Evolutionary conservation across 805 yeast genomes (phyloP), one percentile per base, ranked within the genome.

Genomic region (Saccharomycopsis sp.): DNA sequence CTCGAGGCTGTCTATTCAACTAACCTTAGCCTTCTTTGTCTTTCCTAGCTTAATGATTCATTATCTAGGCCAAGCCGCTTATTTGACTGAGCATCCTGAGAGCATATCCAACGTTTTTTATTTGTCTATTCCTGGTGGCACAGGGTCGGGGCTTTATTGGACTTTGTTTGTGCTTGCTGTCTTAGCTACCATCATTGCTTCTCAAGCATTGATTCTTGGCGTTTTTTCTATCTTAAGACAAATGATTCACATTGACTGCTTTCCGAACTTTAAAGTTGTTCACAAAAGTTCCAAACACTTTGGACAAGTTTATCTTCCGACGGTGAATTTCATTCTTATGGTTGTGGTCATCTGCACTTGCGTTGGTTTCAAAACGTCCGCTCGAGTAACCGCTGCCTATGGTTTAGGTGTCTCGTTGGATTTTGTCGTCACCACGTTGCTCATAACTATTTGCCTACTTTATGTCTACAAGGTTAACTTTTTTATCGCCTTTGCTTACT

Each of bases 61-160:
- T 24, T 82, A 82, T 63, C 70, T 82, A 61, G 87, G 87, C 1
- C 86, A 82, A 64, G 81, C 76, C 12, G 84, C 87, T 1, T 79
- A 71, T 63, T 64, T 80, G 55, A 64, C 73, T 2, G 55, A 64
- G 2, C 64, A 76, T 58, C 83, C 83, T 0, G 69, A 68, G 2
- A 69, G 67, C 3, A 64, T 71, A 40, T 53, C 74, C 1, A 78
- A 76, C 58, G 73, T 79, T 1, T 82, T 81, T 65, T 82, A 73
- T 64, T 63, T 68, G 20, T 74, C 82, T 0, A 70, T 81, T 55
- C 85, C 85, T 0, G 84, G 83, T 5, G 78, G 79, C 2, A 61
- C 71, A 21, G 71, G 71, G 16, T 68, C 74, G 4, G 73, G 74
- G 1, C 70, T 73, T 21, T 81, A 78, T 65, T 81, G 85, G 85